Evolutionary conservation across 805 yeast species (phyloP), one percentile per base, ranked within the genome.

Genomic region (Myxozyma kluyveri): DNA sequence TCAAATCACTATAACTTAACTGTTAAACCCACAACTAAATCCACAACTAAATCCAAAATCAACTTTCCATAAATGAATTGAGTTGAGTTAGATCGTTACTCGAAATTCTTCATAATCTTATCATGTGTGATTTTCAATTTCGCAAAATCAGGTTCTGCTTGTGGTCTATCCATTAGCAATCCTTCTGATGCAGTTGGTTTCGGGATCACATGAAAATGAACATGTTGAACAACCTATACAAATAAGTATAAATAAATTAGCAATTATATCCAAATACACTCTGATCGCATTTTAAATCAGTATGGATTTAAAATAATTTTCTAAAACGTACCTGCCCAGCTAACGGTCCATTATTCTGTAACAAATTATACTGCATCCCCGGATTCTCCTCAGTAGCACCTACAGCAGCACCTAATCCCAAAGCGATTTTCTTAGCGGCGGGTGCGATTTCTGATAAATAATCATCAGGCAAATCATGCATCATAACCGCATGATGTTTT

Each of bases 201-300:
- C 45, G 99, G 99, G 67, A 91, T 91, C 69, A 91, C 80, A 69
- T 91, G 99, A 79, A 93, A 86, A 69, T 91, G 99, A 52, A 93
- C 97, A 68, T 91, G 99, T 61, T 86, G 93, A 51, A 93, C 98
- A 50, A 78, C 84, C 60, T 56, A 32, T 32, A n/a, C 24, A 43
- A n/a, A n/a, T n/a, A n/a, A n/a, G n/a, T n/a, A n/a, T n/a, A n/a
- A 29, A 29, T 29, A 9, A 29, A 29, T 29, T 29, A 29, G 14
- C 33, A 29, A 9, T 14, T 9, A 29, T 29, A 9, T 14, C 33
- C 14, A 14, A 9, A 29, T n/a, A n/a, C n/a, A 18, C 42, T 38
- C 21, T 23, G 21, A 12, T 23, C 19, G 10, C 23, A 14, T 4
- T 10, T n/a, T 14, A 32, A 18, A 14, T 2, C 5, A 17, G 7